These are phyloP conservation scores for Leccinum barrowsii DNA, from an alignment of 768 basidiomycete species.

Conservation along the genomic window DNA sequence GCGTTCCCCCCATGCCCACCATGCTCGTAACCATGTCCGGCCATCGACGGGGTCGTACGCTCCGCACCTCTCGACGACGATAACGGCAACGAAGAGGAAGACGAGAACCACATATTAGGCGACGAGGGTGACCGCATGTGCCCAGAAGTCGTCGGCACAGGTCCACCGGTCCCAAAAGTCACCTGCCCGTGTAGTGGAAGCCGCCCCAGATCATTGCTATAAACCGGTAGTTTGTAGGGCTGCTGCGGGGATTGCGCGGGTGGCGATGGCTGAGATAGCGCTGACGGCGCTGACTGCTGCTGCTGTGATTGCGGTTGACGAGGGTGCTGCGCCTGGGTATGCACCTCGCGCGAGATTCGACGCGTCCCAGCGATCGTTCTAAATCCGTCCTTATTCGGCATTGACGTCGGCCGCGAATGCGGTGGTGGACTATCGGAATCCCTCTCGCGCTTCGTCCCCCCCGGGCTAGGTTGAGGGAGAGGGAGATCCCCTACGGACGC, in stretches of 20 bases:
- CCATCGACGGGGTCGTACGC: neutral
- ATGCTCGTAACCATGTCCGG: conserved; percentile 2
- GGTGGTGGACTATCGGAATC: conserved; percentile 48
- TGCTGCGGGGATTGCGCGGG: conserved; percentile 4
- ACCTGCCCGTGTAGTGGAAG: conserved; percentile 42
- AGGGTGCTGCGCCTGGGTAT: conserved; percentile 11
- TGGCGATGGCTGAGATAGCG: neutral
- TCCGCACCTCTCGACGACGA: neutral
- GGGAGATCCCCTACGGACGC: conserved; percentile 71
- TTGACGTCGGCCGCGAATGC: conserved; percentile 1
- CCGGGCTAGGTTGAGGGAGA: conserved; percentile 51
- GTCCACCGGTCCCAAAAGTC: conserved; percentile 7
- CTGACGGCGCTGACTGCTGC: neutral
- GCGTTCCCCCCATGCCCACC: neutral
- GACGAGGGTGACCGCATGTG: neutral
- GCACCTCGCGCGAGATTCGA: conserved; percentile 30
- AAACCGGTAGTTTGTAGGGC: conserved; percentile 45
- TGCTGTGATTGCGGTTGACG: conserved; percentile 3
- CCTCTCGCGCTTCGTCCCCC: conserved; percentile 60
- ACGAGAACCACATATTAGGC: conserved; percentile 21
- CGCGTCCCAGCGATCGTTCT: conserved; percentile 34
- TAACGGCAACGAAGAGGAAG: neutral
- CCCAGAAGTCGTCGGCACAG: conserved; percentile 3
- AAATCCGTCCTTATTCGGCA: conserved; percentile 11
- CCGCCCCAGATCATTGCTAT: conserved; percentile 55